Evolutionary conservation across 768 basidiomycete genomes (phyloP).

Genomic region (Trametes meyenii): DNA sequence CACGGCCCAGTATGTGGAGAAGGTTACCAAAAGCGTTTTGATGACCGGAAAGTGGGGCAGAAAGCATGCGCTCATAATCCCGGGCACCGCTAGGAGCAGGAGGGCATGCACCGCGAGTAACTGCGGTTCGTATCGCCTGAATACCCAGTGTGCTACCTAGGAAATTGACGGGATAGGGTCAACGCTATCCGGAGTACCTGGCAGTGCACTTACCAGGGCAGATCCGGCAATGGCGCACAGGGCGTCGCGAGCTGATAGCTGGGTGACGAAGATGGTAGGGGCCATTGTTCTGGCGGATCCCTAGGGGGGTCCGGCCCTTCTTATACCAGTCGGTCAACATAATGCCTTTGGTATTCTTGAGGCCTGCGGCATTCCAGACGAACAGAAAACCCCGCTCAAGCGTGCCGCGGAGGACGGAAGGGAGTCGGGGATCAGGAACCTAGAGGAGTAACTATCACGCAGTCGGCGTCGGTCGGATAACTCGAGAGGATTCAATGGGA

Average conservation of each 20-base stretch:
- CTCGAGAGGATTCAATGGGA: not conserved
- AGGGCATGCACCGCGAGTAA: conserved; percentile 2
- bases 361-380: not conserved
- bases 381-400: not conserved
- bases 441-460: not conserved
- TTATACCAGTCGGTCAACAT: conserved; percentile 14
- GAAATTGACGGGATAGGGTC: not conserved
- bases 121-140: conserved; percentile 23
- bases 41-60: conserved; percentile 5
- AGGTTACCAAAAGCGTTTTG: conserved; percentile 13
- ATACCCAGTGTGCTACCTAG: conserved; percentile 19
- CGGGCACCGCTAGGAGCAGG: conserved; percentile 20
- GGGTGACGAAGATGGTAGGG: conserved; percentile 9
- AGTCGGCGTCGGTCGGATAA: not conserved
- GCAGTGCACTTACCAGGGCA: conserved; percentile 16
- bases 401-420: conserved; percentile 15
- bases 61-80: conserved; percentile 13
- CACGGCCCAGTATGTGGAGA: conserved; percentile 16
- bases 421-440: conserved; percentile 8
- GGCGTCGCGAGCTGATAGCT: not conserved
- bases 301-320: conserved; percentile 7
- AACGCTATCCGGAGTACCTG: not conserved
- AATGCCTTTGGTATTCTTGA: not conserved
- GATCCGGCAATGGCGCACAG: conserved; percentile 7
- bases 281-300: conserved; percentile 16